Base-by-base conservation (phyloP, 495 filamentous ascomycete species). In the Bryoglossum gracile region DNA sequence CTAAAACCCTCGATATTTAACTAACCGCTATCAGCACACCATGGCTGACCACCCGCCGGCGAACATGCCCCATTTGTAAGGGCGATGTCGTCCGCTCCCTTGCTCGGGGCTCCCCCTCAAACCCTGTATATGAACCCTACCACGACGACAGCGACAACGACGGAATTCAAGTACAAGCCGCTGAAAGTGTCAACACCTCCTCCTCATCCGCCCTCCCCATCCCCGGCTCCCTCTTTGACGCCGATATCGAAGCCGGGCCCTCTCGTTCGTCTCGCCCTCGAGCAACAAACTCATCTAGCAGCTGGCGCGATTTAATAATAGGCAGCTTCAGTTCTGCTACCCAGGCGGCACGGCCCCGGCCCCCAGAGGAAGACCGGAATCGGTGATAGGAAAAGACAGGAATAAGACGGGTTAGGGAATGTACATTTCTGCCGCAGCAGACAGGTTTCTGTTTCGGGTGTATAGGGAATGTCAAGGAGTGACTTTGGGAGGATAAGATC, bases 51-150 rank as follows among this genome's bases (percentile, higher is more conserved):
- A 96, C 90, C 25, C 83, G 90, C 33, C 86, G 90, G 44, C 81
- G 92, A 54, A 97, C 94, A 21, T 98, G 92, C 56, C 92, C 92
- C 4, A 97, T 98, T 35, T 98, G 92, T 71, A 97, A 97, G 65
- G 89, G 87, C 21, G 92, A 98, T 57, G 94, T 98, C 25, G 92
- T 97, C 48, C 71, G 62, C 30, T 73, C 71, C 30, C 65, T 76
- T 48, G 79, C 68, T 32, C 71, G 66, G 43, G 72, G 67, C 14
- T 63, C 67, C 23, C 56, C 68, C 10, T 53, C 51, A 3, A 57
- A 60, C 46, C 71, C 70, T 32, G 62, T 65, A 5, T 73, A 73
- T 28, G 71, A 74, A 17, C 57, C 70, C 8, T 72, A 75, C 44
- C 66, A 65, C 16, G 75, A 78, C 37, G 72, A 77, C 24, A 64